Conservation (phyloP, 2,329 filamentous ascomycete species). For the Penicillium sp. region DNA sequence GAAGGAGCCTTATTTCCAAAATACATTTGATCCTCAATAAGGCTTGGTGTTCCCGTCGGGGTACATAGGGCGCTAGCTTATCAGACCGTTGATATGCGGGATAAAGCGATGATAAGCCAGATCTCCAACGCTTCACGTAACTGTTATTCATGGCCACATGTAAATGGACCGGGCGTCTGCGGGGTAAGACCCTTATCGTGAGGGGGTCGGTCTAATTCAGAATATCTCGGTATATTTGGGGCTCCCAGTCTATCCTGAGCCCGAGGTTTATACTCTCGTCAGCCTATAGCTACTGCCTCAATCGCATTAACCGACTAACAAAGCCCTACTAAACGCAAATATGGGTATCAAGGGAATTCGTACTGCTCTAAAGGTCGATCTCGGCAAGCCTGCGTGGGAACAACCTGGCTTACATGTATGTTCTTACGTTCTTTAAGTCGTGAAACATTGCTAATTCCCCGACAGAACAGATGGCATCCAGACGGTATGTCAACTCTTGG, state of each 20-base stretch:
- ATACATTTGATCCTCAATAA: not conserved
- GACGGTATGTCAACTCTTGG: conserved; percentile 60
- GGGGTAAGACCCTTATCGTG: conserved; percentile 6
- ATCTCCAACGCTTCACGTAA: not conserved
- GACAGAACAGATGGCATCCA: conserved; percentile 86
- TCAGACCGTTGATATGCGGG: conserved; percentile 13
- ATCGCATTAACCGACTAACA: not conserved
- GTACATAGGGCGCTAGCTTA: not conserved
- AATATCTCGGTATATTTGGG: not conserved
- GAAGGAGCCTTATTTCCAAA: not conserved
- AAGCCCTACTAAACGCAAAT: not conserved
- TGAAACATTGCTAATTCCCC: not conserved
- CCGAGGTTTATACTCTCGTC: not conserved
- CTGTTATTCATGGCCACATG: not conserved
- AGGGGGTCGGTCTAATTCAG: not conserved
- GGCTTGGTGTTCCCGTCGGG: not conserved
- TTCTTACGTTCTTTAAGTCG: conserved; percentile 16
- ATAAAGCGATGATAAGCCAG: conserved; percentile 12
- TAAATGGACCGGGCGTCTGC: not conserved
- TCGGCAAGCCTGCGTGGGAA: conserved; percentile 68
- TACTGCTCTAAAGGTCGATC: conserved; percentile 69
- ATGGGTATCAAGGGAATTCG: conserved; percentile 55
- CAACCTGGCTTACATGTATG: conserved; percentile 70
- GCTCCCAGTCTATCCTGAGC: not conserved
- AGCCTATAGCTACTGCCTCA: not conserved